Evolutionary conservation across 2,329 filamentous ascomycete species (phyloP).

Genomic region (Penicillium polonicum): DNA sequence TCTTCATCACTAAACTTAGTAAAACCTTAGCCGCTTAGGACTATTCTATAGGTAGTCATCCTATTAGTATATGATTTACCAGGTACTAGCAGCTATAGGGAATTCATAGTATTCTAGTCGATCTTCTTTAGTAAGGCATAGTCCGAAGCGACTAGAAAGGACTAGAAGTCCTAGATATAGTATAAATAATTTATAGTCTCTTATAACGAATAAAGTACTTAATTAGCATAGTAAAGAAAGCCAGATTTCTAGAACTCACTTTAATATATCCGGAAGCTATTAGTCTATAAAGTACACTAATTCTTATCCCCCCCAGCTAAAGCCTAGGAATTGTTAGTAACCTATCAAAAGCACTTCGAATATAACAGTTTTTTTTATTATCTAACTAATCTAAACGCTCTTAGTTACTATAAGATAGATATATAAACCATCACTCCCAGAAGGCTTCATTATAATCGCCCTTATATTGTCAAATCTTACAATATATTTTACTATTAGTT

Average conservation of each 20-base stretch:
- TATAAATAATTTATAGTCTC: slow-evolving; percentile 22
- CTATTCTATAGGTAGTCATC: neutral
- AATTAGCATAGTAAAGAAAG: no score
- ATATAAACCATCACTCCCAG: slow-evolving; percentile 16
- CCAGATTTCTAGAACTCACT: slow-evolving; percentile 10
- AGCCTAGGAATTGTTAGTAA: slow-evolving; percentile 34
- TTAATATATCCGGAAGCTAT: slow-evolving; percentile 17
- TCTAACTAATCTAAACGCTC: slow-evolving; percentile 16
- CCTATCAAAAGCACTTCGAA: slow-evolving; percentile 33
- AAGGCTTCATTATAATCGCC: slow-evolving; percentile 15
- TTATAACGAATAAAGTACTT: slow-evolving; percentile 12
- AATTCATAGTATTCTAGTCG: slow-evolving; percentile 19
- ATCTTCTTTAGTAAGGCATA: slow-evolving; percentile 18
- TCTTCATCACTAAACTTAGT: slow-evolving; percentile 16
- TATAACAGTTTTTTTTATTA: slow-evolving; percentile 7
- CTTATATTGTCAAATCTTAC: slow-evolving; percentile 20
- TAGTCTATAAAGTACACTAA: slow-evolving; percentile 17
- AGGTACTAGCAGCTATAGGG: slow-evolving; percentile 20
- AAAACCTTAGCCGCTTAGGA: neutral
- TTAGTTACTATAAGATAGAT: slow-evolving; percentile 21
- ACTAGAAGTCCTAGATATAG: slow-evolving; percentile 22
- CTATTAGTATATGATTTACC: neutral
- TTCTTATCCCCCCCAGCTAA: slow-evolving; percentile 29
- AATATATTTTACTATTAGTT: no score
- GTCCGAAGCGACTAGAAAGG: slow-evolving; percentile 17